Conservation (phyloP, 345 rosid species). For the Citrus medica region DNA sequence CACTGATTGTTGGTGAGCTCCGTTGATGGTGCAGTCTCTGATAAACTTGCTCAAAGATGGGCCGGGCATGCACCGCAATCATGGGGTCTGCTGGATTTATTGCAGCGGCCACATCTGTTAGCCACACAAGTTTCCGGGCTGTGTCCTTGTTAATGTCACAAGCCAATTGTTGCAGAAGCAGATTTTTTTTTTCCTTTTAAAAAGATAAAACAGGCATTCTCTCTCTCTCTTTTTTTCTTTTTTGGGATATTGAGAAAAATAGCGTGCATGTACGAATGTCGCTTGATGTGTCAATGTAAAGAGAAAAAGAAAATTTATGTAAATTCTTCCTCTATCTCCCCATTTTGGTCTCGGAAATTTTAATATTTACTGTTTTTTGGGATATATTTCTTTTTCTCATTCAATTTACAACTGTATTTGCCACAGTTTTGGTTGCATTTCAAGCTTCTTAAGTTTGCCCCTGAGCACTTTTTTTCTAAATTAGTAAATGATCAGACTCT, state of each 20-base stretch:
- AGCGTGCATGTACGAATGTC: neutral
- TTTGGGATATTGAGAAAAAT: neutral
- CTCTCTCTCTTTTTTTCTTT: neutral
- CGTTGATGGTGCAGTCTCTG: conserved; percentile 55
- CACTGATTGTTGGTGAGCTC: conserved; percentile 37
- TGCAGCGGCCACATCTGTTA: conserved; percentile 73
- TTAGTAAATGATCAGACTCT: no score
- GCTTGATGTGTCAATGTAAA: neutral
- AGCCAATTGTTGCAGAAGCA: conserved; percentile 80
- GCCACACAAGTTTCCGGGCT: conserved; percentile 65
- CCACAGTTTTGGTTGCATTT: no score
- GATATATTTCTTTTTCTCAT: no score
- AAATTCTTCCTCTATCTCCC: neutral
- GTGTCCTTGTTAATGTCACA: conserved; percentile 69
- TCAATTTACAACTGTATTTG: no score
- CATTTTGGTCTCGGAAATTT: neutral
- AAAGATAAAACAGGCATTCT: no score
- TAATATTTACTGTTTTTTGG: neutral
- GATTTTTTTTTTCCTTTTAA: no score
- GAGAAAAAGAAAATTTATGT: neutral
- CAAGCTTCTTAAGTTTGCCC: no score
- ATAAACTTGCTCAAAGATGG: conserved; percentile 75
- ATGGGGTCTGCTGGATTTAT: conserved; percentile 72
- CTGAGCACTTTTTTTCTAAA: no score
- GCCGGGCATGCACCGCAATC: conserved; percentile 55